phyloP scores from a whole-genome alignment of 352 stramenopile genomes.

The Pythium guiyangense region DNA sequence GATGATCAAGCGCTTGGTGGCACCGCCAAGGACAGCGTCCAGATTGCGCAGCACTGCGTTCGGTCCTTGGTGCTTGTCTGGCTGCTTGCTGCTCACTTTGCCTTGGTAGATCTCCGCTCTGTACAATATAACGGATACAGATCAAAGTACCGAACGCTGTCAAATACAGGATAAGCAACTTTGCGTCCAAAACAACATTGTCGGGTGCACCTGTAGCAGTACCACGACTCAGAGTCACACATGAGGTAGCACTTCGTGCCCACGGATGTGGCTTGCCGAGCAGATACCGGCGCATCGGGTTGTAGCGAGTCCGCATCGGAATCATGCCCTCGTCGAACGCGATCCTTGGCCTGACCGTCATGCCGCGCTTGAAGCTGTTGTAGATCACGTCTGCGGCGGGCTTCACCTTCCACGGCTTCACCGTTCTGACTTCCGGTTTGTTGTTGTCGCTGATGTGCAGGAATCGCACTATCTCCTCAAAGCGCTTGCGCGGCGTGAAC shows the following conservation, averaged over 20 bases:
- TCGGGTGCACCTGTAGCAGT: neutral
- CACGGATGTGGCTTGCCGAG: too few species aligned
- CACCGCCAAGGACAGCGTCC: neutral
- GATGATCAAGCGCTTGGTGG: neutral
- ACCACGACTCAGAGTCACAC: neutral
- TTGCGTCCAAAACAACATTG: neutral
- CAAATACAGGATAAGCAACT: slow-evolving; percentile 1
- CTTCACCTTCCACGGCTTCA: slow-evolving; percentile 1
- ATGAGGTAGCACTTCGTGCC: too few species aligned
- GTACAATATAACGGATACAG: neutral
- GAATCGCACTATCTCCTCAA: slow-evolving; percentile 23
- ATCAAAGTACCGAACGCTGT: neutral
- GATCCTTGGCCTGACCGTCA: neutral
- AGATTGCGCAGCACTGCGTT: neutral
- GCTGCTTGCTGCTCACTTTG: neutral
- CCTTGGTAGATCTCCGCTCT: neutral
- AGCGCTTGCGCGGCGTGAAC: slow-evolving; percentile 19
- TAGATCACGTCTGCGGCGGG: neutral
- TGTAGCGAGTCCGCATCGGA: too few species aligned
- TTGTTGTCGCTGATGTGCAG: neutral
- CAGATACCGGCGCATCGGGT: too few species aligned
- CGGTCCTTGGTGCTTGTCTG: neutral
- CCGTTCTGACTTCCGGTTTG: neutral
- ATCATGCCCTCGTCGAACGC: too few species aligned
- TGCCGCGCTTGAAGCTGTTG: neutral